Evolutionary conservation across 2,329 filamentous ascomycete genomes (phyloP).

Genomic region (Fusarium xylarioides): DNA sequence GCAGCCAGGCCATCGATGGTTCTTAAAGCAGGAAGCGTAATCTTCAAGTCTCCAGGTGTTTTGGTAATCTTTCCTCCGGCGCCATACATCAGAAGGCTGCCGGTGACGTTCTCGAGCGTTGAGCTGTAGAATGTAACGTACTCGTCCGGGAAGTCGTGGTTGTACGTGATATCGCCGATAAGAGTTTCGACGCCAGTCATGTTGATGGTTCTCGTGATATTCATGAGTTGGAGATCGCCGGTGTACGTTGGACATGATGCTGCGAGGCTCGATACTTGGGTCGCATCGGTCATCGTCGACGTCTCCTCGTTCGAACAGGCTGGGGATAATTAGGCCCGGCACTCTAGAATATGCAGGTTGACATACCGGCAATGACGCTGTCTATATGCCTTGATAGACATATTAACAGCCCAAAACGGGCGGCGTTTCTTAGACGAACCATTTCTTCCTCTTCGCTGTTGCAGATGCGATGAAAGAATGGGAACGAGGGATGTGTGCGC

Average conservation of each 20-base stretch:
- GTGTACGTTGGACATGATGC: background rate
- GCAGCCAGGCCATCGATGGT: rapidly evolving
- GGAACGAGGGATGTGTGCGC: rapidly evolving
- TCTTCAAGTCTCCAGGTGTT: background rate
- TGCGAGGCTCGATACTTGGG: background rate
- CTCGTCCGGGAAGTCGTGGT: background rate
- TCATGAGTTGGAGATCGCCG: background rate
- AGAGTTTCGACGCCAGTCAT: background rate
- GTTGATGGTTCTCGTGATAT: background rate
- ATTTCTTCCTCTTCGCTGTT: background rate
- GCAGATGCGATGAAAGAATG: background rate
- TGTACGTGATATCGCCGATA: background rate
- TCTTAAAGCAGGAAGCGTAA: background rate
- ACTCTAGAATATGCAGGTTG: rapidly evolving
- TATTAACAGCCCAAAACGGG: rapidly evolving
- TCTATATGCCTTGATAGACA: rapidly evolving
- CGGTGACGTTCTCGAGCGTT: background rate
- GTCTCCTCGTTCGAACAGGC: rapidly evolving
- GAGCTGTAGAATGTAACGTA: background rate
- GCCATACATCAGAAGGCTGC: rapidly evolving
- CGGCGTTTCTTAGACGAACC: rapidly evolving
- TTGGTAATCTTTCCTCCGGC: rapidly evolving
- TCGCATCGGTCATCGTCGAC: background rate
- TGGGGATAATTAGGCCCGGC: background rate
- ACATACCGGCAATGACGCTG: background rate